Evolutionary conservation across 768 basidiomycete genomes (phyloP), one percentile per base, ranked within the genome.

Genomic region (Xerocomellus dryophilus): DNA sequence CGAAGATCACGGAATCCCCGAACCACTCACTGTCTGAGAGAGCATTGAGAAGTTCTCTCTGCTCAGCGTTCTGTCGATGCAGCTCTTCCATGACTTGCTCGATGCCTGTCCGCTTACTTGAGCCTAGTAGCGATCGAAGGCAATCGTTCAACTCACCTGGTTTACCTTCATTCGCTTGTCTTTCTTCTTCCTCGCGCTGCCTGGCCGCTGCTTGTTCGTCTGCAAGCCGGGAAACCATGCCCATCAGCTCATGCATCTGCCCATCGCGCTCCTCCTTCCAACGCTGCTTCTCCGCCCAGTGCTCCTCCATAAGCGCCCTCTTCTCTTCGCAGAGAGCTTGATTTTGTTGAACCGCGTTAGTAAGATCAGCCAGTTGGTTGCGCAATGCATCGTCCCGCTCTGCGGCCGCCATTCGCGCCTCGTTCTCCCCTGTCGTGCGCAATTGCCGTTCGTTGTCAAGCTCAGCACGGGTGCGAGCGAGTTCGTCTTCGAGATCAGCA

Each of bases 321-420:
- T 90, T 88, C 59, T 76, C 72, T 29, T 81, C 79, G 34, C 79
- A 77, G 45, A 79, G 75, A 32, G 83, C 79, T 2, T 80, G 75
- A 51, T 89, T 85, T 53, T 85, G 83, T 51, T 87, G 82, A 14
- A 92, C 74, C 49, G 90, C 66, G 57, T 86, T 85, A 1, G 90
- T 85, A 58, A 93, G 81, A 54, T 92, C 89, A 5, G 66, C 72
- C 14, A 93, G 68, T 59, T 90, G 88, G 36, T 67, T 73, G 32
- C 81, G 76, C 40, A 88, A 66, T 8, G 71, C 76, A 14, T 86
- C 83, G 56, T 85, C 81, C 7, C 83, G 79, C 52, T 88, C 86
- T 36, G 73, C 63, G 32, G 75, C 73, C 44, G 85, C 86, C 63
- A 89, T 86, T 31, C 81, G 74, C 18, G 78, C 76, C 56, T 86